phyloP scores from a whole-genome alignment of 2,329 filamentous ascomycete genomes.

The Calonectria montana region DNA sequence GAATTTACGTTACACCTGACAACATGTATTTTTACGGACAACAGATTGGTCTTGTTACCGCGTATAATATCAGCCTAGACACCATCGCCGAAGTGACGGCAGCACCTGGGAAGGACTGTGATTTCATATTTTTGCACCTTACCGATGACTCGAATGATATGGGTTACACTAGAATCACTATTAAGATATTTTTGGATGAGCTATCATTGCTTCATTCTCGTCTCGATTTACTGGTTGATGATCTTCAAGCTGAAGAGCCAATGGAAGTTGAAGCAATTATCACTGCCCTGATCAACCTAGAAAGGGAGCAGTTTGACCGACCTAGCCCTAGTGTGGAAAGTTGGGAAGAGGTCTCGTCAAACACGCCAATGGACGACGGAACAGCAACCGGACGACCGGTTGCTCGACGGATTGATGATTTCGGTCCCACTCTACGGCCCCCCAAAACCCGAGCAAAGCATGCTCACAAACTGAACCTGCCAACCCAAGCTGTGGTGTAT shows the following conservation, averaged over 20 bases:
- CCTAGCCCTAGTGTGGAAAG: conserved; percentile 82
- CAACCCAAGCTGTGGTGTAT: conserved; percentile 83
- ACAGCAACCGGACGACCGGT: conserved; percentile 54
- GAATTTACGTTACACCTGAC: conserved; percentile 87
- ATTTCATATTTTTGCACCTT: conserved; percentile 89
- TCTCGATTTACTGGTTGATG: conserved; percentile 86
- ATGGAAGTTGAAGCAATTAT: conserved; percentile 77
- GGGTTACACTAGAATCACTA: conserved; percentile 79
- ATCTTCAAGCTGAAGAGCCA: conserved; percentile 78
- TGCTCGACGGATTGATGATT: conserved; percentile 46
- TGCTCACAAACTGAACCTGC: conserved; percentile 82
- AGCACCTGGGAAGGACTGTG: conserved; percentile 89
- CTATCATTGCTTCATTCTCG: conserved; percentile 84
- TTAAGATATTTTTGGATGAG: conserved; percentile 94
- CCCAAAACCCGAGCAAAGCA: conserved; percentile 50
- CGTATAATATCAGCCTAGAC: conserved; percentile 80
- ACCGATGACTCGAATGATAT: conserved; percentile 71
- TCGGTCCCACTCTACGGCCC: conserved; percentile 50
- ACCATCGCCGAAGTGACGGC: conserved; percentile 90
- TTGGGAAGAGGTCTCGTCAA: conserved; percentile 84
- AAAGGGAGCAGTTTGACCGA: conserved; percentile 68
- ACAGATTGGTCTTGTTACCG: conserved; percentile 89
- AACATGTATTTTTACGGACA: conserved; percentile 98
- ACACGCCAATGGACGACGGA: conserved; percentile 68
- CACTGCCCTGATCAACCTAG: conserved; percentile 78